Evolutionary conservation across 2,329 filamentous ascomycete genomes (phyloP).

Genomic region (Emericellopsis cladophorae): DNA sequence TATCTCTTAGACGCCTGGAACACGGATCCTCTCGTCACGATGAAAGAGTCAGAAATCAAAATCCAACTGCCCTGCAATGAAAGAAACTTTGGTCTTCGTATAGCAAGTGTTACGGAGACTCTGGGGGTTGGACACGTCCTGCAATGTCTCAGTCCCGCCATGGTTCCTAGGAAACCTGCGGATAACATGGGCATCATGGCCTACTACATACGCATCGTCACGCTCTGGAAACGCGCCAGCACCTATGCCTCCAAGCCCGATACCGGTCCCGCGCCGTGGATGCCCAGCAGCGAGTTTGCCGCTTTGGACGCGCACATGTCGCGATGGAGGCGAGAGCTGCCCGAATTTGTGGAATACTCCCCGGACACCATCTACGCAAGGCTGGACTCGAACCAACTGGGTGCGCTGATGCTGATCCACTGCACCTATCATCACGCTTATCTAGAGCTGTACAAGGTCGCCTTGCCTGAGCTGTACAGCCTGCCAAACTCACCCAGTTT

Average conservation of each 20-base stretch:
- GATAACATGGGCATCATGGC: constrained; percentile 30
- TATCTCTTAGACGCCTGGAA: constrained; percentile 22
- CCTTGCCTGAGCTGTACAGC: constrained; percentile 30
- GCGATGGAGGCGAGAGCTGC: constrained; percentile 26
- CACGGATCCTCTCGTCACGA: constrained; percentile 13
- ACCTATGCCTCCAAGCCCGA: constrained; percentile 29
- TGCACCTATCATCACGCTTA: constrained; percentile 33
- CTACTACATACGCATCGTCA: constrained; percentile 26
- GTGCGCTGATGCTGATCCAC: constrained; percentile 28
- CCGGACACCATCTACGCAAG: constrained; percentile 30
- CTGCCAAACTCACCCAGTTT: constrained; percentile 15
- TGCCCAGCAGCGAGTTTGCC: constrained; percentile 27
- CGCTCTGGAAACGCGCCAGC: constrained; percentile 26
- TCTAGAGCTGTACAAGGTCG: constrained; percentile 30
- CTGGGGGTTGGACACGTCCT: constrained; percentile 25
- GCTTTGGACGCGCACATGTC: constrained; percentile 24
- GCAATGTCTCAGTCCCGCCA: constrained; percentile 23
- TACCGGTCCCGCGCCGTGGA: constrained; percentile 25
- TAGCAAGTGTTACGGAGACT: constrained; percentile 24
- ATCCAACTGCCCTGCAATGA: constrained; percentile 26
- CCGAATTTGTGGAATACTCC: constrained; percentile 29
- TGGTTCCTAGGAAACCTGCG: constrained; percentile 24
- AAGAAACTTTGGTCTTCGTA: constrained; percentile 26
- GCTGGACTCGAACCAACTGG: constrained; percentile 30
- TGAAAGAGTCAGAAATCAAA: constrained; percentile 26